Base-by-base conservation (phyloP, 169 alveolate genomes). In the Plasmodium reichenowi region DNA sequence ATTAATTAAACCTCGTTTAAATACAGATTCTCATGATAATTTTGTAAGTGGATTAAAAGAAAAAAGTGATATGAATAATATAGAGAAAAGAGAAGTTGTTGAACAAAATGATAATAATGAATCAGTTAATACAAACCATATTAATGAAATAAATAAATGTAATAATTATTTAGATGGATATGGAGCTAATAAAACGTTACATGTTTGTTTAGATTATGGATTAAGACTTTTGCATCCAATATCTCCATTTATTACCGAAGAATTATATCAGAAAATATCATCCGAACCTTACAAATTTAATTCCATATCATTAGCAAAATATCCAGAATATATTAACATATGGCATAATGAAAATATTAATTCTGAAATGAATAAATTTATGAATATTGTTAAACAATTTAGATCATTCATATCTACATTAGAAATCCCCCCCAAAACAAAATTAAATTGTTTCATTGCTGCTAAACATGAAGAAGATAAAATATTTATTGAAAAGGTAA, bases 231-330 rank as follows among this genome's bases (percentile, higher is more conserved):
- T 99, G 15, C 99, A 99, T 92, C 99, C 99, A 20, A 95, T 98
- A 89, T 96, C 98, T 96, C 99, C 99, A 17, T 99, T 96, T 91
- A 93, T 99, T 67, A 97, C 99, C 2, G 99, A 99, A 95, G 99
- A 98, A 88, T 96, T 98, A 64, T 98, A 96, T 91, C 99, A 98
- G 68, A 96, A 97, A 85, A 92, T 98, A 26, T 98, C 99, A 12
- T 94, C 80, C 22, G 76, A 87, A 22, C 60, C 73, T 13, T 66
- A 91, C 50, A 72, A 88, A 38, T 72, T 67, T 67, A 93, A 72
- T 26, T 94, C 96, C 54, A 94, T 91, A 38, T 68, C 92, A 62
- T 62, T 89, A 50, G 87, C 94, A n/a, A 71, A 67, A 45, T 96
- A 72, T 93, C 96, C 95, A 60, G 88, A 86, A 26, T 59, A 48